These are phyloP conservation scores for Chalara sp. DNA, from an alignment of 2,329 filamentous ascomycete species.

Conservation along the genomic window DNA sequence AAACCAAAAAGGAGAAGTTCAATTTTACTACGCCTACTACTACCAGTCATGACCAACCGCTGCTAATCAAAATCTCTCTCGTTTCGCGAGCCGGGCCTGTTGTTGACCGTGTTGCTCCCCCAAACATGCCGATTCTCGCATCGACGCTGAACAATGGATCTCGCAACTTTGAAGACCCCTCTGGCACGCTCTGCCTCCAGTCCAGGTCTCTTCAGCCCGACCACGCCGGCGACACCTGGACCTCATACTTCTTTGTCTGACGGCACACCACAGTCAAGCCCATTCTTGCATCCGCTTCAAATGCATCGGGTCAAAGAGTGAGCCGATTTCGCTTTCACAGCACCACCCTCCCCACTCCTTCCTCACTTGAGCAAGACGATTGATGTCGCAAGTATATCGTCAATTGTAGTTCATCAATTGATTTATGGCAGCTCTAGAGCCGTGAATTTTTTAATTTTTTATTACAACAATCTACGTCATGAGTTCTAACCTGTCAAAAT, in stretches of 20 bases:
- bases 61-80: too few species aligned
- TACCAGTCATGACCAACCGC: too few species aligned
- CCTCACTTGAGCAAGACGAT: not conserved
- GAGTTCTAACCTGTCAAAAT: constrained; percentile 15
- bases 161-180: constrained; percentile 28
- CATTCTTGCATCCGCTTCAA: constrained; percentile 64
- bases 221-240: constrained; percentile 24
- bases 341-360: not conserved
- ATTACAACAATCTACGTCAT: not conserved
- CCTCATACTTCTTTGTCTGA: constrained; percentile 37
- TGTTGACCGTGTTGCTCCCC: not conserved
- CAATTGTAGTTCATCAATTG: not conserved
- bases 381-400: not conserved
- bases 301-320: constrained; percentile 71
- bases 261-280: constrained; percentile 44
- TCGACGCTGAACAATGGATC: constrained; percentile 24
- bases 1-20: too few species aligned
- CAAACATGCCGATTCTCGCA: constrained; percentile 14
- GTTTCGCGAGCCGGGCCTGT: too few species aligned
- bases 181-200: constrained; percentile 54
- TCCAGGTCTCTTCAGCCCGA: constrained; percentile 54
- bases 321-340: constrained; percentile 30
- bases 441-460: not conserved
- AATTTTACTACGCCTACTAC: too few species aligned
- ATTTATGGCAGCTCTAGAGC: not conserved